Base-by-base conservation (phyloP, 1,284 basidiomycete genomes). In the Tausonia pullulans region DNA sequence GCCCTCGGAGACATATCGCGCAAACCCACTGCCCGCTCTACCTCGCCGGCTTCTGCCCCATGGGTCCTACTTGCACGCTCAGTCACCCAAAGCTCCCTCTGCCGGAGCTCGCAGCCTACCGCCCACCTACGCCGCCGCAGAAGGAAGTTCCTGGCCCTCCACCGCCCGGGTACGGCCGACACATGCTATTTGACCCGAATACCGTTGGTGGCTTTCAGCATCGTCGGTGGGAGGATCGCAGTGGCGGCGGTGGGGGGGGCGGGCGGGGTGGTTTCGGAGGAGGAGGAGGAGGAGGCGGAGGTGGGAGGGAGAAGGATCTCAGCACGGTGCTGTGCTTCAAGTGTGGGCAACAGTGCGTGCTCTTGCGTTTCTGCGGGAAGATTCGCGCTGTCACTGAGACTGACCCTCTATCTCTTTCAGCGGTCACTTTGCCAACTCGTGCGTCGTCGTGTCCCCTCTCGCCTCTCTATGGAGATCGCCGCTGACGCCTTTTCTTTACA, bases 41-140 rank as follows among this genome's bases (percentile, higher is more conserved):
- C 77, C 76, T 97, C 44, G 89, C 89, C 11, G 96, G 96, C 3
- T 93, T 98, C 75, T 99, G 96, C 76, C 92, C 93, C n/a, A 76
- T 88, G 67, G 96, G 96, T 0, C 83, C 88, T 48, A 87, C 93
- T 54, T 98, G 96, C 77, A 81, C 86, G 44, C 82, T 86, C 62
- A 93, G 92, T 75, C 96, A 99, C 70, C 73, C 72, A 61, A 69
- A 64, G 51, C 68, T 74, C 52, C 73, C 70, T 58, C 72, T 72
- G 4, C 90, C 91, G 27, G 78, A 83, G 43, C 81, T 85, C 2
- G 84, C 83, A 71, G 85, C 84, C 27, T 94, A 95, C 72, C 84
- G 89, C 16, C 86, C 88, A 9, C 89, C 88, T 4, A 79, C 82
- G 0, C 84, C 85, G 4, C 86, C 88, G 7, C 83, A 87, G 40